Percentiles rank a stretch among this genome's conserved stretches.
phyloP scores from a whole-genome alignment of 2,329 filamentous ascomycete species.

The Sporothrix protearum region DNA sequence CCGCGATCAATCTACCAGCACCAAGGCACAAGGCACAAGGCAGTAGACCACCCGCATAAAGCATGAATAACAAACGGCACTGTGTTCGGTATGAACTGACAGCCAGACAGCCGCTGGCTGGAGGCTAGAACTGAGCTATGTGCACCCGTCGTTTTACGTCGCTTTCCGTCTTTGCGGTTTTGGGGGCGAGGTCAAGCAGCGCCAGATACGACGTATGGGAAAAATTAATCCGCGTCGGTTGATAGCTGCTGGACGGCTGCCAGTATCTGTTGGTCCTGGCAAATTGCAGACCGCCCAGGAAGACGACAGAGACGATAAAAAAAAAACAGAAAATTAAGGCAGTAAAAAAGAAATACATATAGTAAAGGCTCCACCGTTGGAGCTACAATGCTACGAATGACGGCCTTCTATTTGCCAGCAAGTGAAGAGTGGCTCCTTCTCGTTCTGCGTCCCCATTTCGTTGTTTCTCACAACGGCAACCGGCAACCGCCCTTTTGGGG shows the following conservation, averaged over 20 bases:
- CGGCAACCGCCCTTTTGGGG: neutral
- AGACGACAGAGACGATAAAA: slow-evolving; percentile 5
- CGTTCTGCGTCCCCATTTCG: neutral
- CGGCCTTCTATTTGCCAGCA: neutral
- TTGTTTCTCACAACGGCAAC: neutral
- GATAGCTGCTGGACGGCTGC: neutral
- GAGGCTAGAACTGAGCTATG: neutral
- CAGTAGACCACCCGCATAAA: neutral
- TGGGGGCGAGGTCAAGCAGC: neutral
- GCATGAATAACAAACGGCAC: neutral
- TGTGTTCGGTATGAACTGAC: slow-evolving; percentile 1
- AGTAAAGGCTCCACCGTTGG: slow-evolving; percentile 1
- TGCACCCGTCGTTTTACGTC: neutral
- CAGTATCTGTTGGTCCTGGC: neutral
- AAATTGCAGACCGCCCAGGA: slow-evolving; percentile 19
- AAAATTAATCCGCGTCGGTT: neutral
- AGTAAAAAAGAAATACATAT: neutral
- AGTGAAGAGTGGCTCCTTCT: slow-evolving; percentile 7
- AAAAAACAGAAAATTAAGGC: neutral
- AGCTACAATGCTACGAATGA: neutral
- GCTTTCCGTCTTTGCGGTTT: neutral
- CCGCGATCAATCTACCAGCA: neutral
- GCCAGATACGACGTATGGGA: neutral
- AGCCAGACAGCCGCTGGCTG: neutral
- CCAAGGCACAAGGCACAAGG: neutral